Conservation (phyloP, 2,329 filamentous ascomycete genomes). For the Byssothecium circinans region DNA sequence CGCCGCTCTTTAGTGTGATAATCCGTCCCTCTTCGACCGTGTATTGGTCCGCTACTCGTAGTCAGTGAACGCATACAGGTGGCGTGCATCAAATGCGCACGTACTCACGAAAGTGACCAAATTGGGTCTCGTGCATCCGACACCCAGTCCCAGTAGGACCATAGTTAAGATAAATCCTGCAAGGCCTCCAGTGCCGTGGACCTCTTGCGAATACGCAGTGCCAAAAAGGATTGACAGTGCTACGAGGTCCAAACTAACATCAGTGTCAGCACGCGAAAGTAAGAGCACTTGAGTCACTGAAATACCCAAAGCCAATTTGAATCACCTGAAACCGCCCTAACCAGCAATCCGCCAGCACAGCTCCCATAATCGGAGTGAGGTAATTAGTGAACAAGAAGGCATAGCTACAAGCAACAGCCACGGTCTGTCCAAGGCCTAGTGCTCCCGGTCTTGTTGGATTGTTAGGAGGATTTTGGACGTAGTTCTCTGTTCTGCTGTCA, state of each 20-base stretch:
- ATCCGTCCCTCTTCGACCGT: slow-evolving; percentile 21
- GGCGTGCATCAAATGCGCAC: no score
- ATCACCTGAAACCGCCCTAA: slow-evolving; percentile 45
- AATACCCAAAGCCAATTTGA: slow-evolving; percentile 30
- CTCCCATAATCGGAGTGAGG: slow-evolving; percentile 39
- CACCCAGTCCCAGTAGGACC: slow-evolving; percentile 44
- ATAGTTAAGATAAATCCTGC: slow-evolving; percentile 33
- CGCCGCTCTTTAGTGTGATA: slow-evolving; percentile 28
- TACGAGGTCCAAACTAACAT: not conserved
- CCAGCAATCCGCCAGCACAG: slow-evolving; percentile 43
- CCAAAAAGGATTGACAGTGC: slow-evolving; percentile 26
- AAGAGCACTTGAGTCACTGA: not conserved
- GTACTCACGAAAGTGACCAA: slow-evolving; percentile 40
- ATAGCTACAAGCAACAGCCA: slow-evolving; percentile 57
- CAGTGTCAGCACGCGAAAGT: not conserved
- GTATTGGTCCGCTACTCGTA: slow-evolving; percentile 39
- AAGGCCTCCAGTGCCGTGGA: slow-evolving; percentile 19
- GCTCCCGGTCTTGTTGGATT: slow-evolving; percentile 39
- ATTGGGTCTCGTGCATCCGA: slow-evolving; percentile 42
- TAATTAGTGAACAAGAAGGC: slow-evolving; percentile 60
- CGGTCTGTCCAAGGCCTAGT: slow-evolving; percentile 35
- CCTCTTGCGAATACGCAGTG: slow-evolving; percentile 17
- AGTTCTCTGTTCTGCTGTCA: slow-evolving; percentile 43
- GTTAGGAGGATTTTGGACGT: slow-evolving; percentile 44
- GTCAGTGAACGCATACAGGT: no score